A percentile compares a stretch with the other conserved stretches of the same genome.
Conservation (phyloP, 805 yeast genomes). For the Lipomyces sp. region DNA sequence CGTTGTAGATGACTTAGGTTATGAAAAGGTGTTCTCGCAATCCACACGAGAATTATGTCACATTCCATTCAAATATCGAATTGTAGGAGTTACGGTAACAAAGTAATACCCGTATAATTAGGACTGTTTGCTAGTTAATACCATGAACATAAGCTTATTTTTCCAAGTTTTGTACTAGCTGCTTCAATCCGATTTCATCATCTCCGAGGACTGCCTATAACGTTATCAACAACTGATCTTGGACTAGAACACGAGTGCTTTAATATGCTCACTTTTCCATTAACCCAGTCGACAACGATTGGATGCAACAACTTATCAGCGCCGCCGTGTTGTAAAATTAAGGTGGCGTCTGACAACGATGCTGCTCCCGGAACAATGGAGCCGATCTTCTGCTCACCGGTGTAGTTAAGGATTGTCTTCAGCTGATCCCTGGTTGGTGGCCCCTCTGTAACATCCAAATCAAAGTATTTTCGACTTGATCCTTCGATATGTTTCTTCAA, state of each 20-base stretch:
- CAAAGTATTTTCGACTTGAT: slow-evolving; percentile 41
- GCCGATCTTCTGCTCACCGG: slow-evolving; percentile 27
- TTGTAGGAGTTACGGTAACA: not conserved
- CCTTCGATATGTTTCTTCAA: slow-evolving; percentile 12
- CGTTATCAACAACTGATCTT: not conserved
- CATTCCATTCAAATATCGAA: no score
- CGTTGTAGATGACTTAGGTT: not conserved
- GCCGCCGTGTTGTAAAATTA: slow-evolving; percentile 22
- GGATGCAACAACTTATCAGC: slow-evolving; percentile 29
- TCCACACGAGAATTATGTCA: not conserved
- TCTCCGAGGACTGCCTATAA: slow-evolving; percentile 36
- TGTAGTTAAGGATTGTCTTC: slow-evolving; percentile 34
- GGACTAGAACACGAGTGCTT: not conserved
- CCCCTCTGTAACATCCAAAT: slow-evolving; percentile 46
- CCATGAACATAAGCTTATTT: slow-evolving; percentile 3
- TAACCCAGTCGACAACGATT: slow-evolving; percentile 38
- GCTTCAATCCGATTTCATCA: slow-evolving; percentile 33
- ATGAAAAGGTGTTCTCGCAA: not conserved
- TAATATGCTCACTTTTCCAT: slow-evolving; percentile 31
- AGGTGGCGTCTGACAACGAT: slow-evolving; percentile 29
- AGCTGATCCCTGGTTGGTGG: slow-evolving; percentile 41
- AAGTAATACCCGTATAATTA: not conserved
- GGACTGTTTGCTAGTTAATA: not conserved
- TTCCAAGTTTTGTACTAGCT: slow-evolving; percentile 25
- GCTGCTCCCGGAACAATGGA: slow-evolving; percentile 33